Conservation (phyloP, 805 yeast genomes). For the Metschnikowia cerradonensis region DNA sequence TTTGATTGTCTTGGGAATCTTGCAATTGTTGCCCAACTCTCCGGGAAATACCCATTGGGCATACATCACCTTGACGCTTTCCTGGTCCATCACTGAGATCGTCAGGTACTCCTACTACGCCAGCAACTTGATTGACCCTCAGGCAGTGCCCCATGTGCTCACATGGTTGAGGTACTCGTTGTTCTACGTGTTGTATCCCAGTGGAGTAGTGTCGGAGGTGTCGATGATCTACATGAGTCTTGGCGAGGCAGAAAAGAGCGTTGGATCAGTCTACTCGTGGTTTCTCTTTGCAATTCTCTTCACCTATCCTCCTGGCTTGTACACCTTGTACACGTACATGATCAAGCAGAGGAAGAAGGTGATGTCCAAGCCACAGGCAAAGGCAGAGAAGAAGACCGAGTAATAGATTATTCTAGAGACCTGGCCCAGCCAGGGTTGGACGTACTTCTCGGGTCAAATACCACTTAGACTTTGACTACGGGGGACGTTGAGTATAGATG, state of each 20-base stretch:
- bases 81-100: constrained; percentile 95
- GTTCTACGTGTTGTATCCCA: constrained; percentile 79
- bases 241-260: constrained; percentile 54
- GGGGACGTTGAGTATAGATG: not conserved
- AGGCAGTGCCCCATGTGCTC: constrained; percentile 53
- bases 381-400: constrained; percentile 13
- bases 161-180: constrained; percentile 77
- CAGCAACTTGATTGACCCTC: constrained; percentile 49
- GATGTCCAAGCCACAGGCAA: constrained; percentile 35
- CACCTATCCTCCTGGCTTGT: constrained; percentile 83
- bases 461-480: not conserved
- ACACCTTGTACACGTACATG: constrained; percentile 83
- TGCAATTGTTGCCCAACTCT: constrained; percentile 67
- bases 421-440: not conserved
- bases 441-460: not conserved
- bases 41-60: constrained; percentile 58
- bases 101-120: constrained; percentile 89
- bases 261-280: constrained; percentile 51
- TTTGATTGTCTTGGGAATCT: constrained; percentile 77
- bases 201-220: constrained; percentile 87
- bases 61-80: constrained; percentile 63
- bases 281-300: constrained; percentile 54
- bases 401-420: not conserved
- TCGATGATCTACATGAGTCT: constrained; percentile 65
- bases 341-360: constrained; percentile 80